Percentiles rank a stretch among this genome's conserved stretches.
Evolutionary conservation across 2,329 filamentous ascomycete genomes (phyloP).

Genomic region (Hymenoscyphus occultus): DNA sequence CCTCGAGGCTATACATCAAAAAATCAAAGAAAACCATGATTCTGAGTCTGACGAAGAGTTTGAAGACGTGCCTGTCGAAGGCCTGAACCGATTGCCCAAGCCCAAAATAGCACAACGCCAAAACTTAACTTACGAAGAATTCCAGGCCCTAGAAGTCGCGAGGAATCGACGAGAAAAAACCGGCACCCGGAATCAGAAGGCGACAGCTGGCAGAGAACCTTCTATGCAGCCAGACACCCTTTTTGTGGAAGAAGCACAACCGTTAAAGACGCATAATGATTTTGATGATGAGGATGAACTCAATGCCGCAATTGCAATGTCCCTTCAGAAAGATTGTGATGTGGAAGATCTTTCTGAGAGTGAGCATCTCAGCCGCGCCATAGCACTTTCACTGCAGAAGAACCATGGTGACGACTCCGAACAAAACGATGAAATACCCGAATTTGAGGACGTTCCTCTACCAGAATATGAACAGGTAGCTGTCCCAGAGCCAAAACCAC

Average conservation of each 20-base stretch:
- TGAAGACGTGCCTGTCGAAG: slow-evolving; percentile 39
- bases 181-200: slow-evolving; percentile 17
- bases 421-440: slow-evolving; percentile 36
- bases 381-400: slow-evolving; percentile 78
- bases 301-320: slow-evolving; percentile 77
- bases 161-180: slow-evolving; percentile 27
- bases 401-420: slow-evolving; percentile 45
- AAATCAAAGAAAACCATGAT: slow-evolving; percentile 54
- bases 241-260: slow-evolving; percentile 30
- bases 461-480: slow-evolving; percentile 58
- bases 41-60: slow-evolving; percentile 62
- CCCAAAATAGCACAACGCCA: slow-evolving; percentile 16
- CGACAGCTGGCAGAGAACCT: slow-evolving; percentile 15
- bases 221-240: slow-evolving; percentile 30
- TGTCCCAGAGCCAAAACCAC: slow-evolving; percentile 49
- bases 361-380: slow-evolving; percentile 75
- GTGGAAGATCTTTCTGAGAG: slow-evolving; percentile 54
- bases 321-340: slow-evolving; percentile 53
- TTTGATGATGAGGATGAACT: slow-evolving; percentile 55
- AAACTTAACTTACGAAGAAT: slow-evolving; percentile 30
- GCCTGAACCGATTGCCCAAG: slow-evolving; percentile 37
- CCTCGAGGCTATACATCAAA: slow-evolving; percentile 66
- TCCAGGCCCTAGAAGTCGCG: slow-evolving; percentile 30
- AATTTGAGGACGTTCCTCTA: slow-evolving; percentile 50
- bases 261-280: slow-evolving; percentile 15